Conservation (phyloP, 2,329 filamentous ascomycete species). For the Onygena corvina region DNA sequence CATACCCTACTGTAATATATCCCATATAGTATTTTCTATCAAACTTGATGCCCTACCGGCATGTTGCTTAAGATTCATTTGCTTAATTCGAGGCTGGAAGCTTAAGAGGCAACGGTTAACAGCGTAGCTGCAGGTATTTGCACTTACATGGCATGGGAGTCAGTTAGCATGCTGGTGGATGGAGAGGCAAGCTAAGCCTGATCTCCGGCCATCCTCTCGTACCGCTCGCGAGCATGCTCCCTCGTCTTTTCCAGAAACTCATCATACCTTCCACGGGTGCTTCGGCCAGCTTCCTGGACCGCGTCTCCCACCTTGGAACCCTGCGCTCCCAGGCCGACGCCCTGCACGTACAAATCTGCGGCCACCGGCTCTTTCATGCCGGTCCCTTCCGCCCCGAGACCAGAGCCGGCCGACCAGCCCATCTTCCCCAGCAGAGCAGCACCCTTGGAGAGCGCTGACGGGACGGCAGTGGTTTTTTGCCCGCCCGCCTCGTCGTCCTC, state of each 20-base stretch:
- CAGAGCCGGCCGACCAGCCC: conserved; percentile 39
- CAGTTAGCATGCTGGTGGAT: too few species aligned
- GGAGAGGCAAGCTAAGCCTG: too few species aligned
- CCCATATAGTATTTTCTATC: too few species aligned
- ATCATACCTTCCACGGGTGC: conserved; percentile 37
- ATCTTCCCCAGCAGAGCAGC: conserved; percentile 41
- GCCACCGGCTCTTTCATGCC: conserved; percentile 38
- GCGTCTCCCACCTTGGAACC: conserved; percentile 40
- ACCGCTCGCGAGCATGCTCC: conserved; percentile 37
- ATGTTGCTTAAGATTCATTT: too few species aligned
- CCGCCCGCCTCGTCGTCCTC: conserved; percentile 14
- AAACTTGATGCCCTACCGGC: too few species aligned
- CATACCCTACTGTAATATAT: too few species aligned
- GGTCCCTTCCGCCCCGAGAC: conserved; percentile 38
- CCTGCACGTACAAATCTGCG: conserved; percentile 39
- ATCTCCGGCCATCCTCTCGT: conserved; percentile 30
- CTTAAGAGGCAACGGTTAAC: too few species aligned
- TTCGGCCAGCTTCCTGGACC: conserved; percentile 37
- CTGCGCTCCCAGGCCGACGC: conserved; percentile 39
- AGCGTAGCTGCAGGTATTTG: too few species aligned
- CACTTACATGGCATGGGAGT: too few species aligned
- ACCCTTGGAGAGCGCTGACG: conserved; percentile 35
- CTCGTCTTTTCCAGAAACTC: conserved; percentile 39
- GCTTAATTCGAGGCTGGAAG: too few species aligned
- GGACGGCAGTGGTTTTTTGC: conserved; percentile 22